Percentiles rank a stretch among this genome's conserved stretches.
phyloP scores from a whole-genome alignment of 1,139 yeast genomes.

The Candida pseudocylindracea region DNA sequence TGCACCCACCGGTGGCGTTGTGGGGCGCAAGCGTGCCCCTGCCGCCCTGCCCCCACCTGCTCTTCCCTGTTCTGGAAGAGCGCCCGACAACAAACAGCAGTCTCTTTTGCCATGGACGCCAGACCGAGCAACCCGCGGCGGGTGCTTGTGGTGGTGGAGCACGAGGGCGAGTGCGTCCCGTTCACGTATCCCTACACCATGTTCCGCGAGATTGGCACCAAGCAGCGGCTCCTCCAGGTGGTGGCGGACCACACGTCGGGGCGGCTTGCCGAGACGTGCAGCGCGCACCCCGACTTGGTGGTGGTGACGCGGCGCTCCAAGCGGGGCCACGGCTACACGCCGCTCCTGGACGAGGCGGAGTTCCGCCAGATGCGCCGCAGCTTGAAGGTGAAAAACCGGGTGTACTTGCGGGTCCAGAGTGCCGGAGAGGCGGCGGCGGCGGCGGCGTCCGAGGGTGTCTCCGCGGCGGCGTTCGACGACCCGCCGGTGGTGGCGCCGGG shows the following conservation, averaged over 20 bases:
- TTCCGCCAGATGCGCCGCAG: slow-evolving; percentile 1
- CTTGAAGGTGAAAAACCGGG: slow-evolving; percentile 1
- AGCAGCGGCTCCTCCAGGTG: too few species aligned
- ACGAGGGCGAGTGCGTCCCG: slow-evolving; percentile 13
- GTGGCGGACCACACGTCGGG: too few species aligned
- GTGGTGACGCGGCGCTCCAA: slow-evolving; percentile 1
- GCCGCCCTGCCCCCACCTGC: too few species aligned
- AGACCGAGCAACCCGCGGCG: too few species aligned
- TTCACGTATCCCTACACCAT: slow-evolving; percentile 13
- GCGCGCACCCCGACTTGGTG: neutral
- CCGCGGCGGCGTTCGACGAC: neutral
- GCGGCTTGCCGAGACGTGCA: too few species aligned
- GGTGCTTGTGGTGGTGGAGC: slow-evolving; percentile 17
- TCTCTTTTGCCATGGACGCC: too few species aligned
- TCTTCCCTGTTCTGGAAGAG: too few species aligned
- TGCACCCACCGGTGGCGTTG: too few species aligned
- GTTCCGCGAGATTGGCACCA: too few species aligned
- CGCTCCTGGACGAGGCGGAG: slow-evolving; percentile 1
- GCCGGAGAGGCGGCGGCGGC: neutral
- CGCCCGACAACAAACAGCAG: too few species aligned
- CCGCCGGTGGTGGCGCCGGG: neutral
- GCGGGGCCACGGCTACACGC: neutral
- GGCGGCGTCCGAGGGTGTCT: too few species aligned
- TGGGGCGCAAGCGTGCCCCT: too few species aligned
- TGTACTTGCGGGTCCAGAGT: neutral